Conservation (phyloP, 163 green algal species). For the Chlorella variabilis region DNA sequence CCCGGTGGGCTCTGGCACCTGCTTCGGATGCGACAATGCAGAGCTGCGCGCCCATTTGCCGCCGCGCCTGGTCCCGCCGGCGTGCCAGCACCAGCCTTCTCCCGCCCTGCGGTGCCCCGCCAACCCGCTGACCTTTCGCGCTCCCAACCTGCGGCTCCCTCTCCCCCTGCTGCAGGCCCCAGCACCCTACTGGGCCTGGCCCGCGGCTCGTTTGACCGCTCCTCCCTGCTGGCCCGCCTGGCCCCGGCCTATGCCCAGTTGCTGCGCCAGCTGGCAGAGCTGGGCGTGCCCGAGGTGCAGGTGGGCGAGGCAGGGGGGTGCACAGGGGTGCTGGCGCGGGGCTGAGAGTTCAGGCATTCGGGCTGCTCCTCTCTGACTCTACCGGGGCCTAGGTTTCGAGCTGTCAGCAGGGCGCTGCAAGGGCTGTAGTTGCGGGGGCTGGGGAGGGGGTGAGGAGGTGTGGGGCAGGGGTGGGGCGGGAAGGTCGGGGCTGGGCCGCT, state of each 20-base stretch:
- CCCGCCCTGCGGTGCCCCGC: no score
- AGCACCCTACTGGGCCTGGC: slow-evolving; percentile 77
- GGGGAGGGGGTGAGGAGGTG: neutral
- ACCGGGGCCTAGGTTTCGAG: no score
- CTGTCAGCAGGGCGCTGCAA: no score
- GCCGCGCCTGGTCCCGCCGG: no score
- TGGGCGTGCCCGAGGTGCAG: slow-evolving; percentile 68
- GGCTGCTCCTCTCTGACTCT: no score
- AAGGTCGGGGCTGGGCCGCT: neutral
- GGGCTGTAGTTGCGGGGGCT: neutral
- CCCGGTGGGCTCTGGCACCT: no score
- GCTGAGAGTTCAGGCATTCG: neutral
- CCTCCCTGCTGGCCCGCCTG: slow-evolving; percentile 60
- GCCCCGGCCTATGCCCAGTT: slow-evolving; percentile 79
- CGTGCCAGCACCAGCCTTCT: no score
- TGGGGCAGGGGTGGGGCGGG: neutral
- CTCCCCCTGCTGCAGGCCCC: slow-evolving; percentile 76
- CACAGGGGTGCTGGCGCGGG: no score
- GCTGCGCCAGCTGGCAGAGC: slow-evolving; percentile 64
- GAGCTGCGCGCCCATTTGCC: no score
- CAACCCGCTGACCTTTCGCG: no score
- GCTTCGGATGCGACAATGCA: no score
- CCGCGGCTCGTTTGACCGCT: slow-evolving; percentile 50
- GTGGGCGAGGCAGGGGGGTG: neutral
- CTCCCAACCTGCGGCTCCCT: no score